Conservation (phyloP, 768 basidiomycete species). For the Leccinum uliginosum region DNA sequence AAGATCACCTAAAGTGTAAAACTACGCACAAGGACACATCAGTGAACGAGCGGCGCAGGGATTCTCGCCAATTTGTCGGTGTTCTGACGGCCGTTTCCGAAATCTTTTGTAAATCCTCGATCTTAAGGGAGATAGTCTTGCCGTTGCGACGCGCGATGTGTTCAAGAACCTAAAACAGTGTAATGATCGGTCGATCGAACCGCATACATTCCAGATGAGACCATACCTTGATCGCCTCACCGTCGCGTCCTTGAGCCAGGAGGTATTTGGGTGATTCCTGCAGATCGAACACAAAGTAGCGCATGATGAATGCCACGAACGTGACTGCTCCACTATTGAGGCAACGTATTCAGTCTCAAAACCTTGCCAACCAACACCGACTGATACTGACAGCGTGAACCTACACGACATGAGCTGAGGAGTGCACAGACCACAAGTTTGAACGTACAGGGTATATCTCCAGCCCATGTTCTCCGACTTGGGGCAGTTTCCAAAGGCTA, state of each 20-base stretch:
- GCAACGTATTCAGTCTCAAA: not conserved
- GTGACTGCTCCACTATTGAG: constrained; percentile 42
- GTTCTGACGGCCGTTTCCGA: constrained; percentile 12
- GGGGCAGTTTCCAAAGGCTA: constrained; percentile 37
- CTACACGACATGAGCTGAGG: constrained; percentile 19
- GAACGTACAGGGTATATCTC: constrained; percentile 47
- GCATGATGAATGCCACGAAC: constrained; percentile 48
- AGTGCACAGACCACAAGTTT: not conserved
- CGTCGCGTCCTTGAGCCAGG: constrained; percentile 51
- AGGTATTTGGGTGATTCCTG: constrained; percentile 63
- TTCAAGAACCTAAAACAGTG: constrained; percentile 37
- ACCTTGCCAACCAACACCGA: not conserved
- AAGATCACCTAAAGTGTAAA: not conserved
- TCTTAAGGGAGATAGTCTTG: constrained; percentile 39
- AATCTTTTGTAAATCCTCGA: constrained; percentile 39
- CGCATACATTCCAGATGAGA: not conserved
- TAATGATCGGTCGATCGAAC: not conserved
- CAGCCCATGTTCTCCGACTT: constrained; percentile 55
- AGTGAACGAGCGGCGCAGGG: constrained; percentile 33
- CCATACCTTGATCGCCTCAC: constrained; percentile 45
- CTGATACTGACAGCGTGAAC: constrained; percentile 36
- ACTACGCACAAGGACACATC: constrained; percentile 37
- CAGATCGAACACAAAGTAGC: constrained; percentile 54
- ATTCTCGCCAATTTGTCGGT: constrained; percentile 18
- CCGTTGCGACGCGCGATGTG: constrained; percentile 47